These are phyloP conservation scores for Pisolithus albus DNA, from an alignment of 768 basidiomycete genomes.

Conservation along the genomic window DNA sequence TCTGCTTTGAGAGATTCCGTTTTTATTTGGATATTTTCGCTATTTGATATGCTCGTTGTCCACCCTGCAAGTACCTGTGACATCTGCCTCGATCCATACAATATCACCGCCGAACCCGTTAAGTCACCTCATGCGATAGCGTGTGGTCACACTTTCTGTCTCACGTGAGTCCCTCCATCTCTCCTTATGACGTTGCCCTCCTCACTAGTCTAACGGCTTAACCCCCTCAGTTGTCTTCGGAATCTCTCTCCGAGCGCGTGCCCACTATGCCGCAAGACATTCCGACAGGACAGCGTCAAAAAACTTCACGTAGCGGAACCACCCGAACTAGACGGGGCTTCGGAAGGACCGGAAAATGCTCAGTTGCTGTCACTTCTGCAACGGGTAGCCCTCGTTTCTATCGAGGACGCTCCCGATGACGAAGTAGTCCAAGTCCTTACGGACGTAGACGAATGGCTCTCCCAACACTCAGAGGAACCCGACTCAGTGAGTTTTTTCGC, in stretches of 20 bases:
- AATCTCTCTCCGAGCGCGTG: conserved; percentile 47
- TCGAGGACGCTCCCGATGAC: conserved; percentile 24
- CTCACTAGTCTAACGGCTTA: conserved; percentile 4
- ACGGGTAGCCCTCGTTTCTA: conserved; percentile 30
- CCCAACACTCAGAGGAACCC: conserved; percentile 34
- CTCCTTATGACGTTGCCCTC: conserved; percentile 6
- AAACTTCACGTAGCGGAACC: conserved; percentile 58
- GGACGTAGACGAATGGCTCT: conserved; percentile 50
- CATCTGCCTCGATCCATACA: conserved; percentile 63
- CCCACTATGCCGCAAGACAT: conserved; percentile 61
- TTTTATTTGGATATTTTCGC: conserved; percentile 9
- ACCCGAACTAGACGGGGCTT: conserved; percentile 29
- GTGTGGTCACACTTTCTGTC: conserved; percentile 75
- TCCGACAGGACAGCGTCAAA: conserved; percentile 50
- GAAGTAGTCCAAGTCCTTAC: conserved; percentile 34
- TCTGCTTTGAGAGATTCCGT: conserved; percentile 13
- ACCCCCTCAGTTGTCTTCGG: conserved; percentile 46
- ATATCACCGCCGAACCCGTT: conserved; percentile 38
- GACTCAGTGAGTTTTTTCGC: conserved; percentile 22
- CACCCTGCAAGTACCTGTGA: conserved; percentile 71
- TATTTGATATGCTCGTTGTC: conserved; percentile 48
- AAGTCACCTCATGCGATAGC: conserved; percentile 63
- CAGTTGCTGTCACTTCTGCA: conserved; percentile 31
- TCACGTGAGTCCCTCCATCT: conserved; percentile 38
- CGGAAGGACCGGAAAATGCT: conserved; percentile 36